Evolutionary conservation across 2,329 filamentous ascomycete species (phyloP), one percentile per base, ranked within the genome.

Genomic region (Alternaria novae-zelandiae): DNA sequence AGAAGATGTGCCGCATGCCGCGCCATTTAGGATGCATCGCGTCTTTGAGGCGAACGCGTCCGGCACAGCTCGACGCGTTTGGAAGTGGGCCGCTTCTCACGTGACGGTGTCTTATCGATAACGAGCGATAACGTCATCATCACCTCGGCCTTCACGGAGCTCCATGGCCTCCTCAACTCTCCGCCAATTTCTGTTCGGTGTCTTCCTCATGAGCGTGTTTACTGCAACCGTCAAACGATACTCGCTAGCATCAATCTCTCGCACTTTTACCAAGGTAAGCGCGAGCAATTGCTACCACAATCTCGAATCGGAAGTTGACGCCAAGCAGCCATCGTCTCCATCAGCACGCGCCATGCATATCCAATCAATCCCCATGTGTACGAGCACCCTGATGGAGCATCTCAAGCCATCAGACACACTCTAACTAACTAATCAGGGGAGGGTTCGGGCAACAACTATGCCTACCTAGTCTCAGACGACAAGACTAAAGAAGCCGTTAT

Each of bases 281-380:
- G 10, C 25, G 47, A 4, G 17, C 23, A n/a, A 20, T 30, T 20
- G n/a, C 25, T 20, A 7, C 13, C 11, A 28, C 23, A 8, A 8
- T 20, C n/a, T 41, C 28, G 17, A 21, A 21, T 28, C 72, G 21
- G 15, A 15, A 53, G 15, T 53, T 79, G 69, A 79, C 54, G 57
- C 62, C 45, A 53, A 65, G 61, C 57, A 80, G 78, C 70, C 72
- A 64, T 54, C 56, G 26, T 50, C 46, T 10, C 54, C 68, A 46
- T 61, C 66, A 28, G 58, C 72, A 67, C 86, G 86, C 82, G 82
- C 83, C 70, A 96, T 96, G 92, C 91, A 95, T 87, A 91, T 95
- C 83, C 88, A 92, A 82, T 91, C 91, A 71, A 95, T 96, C 82
- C 91, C 92, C 61, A 95, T 96, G 91, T 95, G 92, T 94, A 87